Conservation (phyloP, 176 grass and related monocot species). For the Otatea glauca region DNA sequence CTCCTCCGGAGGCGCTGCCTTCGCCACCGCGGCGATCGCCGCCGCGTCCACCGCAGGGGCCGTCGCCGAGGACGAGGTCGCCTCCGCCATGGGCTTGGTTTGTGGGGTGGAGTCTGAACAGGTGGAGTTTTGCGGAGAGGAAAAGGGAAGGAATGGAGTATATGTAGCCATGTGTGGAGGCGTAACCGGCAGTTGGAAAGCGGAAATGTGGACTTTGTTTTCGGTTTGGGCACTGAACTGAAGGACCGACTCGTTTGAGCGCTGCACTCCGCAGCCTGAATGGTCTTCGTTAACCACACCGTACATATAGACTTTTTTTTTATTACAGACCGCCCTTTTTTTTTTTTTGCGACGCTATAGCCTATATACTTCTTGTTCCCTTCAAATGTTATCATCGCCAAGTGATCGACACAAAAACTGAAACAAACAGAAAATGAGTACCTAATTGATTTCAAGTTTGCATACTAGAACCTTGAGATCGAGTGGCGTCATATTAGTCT, state of each 20-base stretch:
- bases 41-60: slow-evolving; percentile 9
- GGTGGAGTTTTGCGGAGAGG: background rate
- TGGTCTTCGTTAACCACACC: too few relatives aligned
- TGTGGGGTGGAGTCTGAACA: background rate
- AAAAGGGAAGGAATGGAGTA: background rate
- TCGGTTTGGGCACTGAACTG: background rate
- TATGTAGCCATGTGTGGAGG: background rate
- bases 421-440: too few relatives aligned
- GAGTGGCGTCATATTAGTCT: too few relatives aligned
- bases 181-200: background rate
- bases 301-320: too few relatives aligned
- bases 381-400: too few relatives aligned
- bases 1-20: slow-evolving; percentile 65
- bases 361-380: too few relatives aligned
- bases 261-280: background rate
- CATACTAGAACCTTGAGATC: too few relatives aligned
- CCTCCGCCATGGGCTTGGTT: slow-evolving; percentile 46
- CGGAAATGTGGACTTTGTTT: background rate
- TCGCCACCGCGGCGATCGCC: slow-evolving; percentile 44
- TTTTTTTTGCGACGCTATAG: too few relatives aligned
- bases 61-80: slow-evolving; percentile 47
- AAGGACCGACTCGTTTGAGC: background rate
- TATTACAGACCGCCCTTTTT: too few relatives aligned
- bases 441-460: too few relatives aligned
- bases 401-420: too few relatives aligned